Conservation (phyloP, 1,284 basidiomycete genomes). For the Cryptococcus amylolentus region DNA sequence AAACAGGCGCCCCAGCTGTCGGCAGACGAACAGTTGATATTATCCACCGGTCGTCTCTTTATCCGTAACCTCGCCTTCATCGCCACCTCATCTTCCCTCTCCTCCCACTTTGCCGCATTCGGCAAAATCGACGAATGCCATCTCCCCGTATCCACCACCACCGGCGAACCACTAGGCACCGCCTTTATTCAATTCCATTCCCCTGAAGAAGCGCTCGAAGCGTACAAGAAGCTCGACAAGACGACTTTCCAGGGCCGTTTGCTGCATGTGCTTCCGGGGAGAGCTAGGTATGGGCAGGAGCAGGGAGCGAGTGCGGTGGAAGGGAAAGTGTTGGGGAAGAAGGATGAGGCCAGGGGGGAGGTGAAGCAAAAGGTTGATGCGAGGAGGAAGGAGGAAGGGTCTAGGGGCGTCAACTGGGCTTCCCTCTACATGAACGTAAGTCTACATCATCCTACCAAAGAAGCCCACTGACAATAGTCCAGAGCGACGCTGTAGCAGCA, state of each 20-base stretch:
- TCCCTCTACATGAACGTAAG: conserved; percentile 96
- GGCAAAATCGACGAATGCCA: conserved; percentile 79
- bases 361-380: conserved; percentile 61
- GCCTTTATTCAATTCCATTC: conserved; percentile 77
- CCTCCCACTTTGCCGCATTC: conserved; percentile 64
- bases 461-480: neutral
- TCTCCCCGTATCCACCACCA: conserved; percentile 65
- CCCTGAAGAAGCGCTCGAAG: conserved; percentile 65
- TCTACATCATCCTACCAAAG: conserved; percentile 26
- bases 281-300: conserved; percentile 58
- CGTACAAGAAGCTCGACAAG: conserved; percentile 75
- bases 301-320: conserved; percentile 41
- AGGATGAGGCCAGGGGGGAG: conserved; percentile 59
- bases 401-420: conserved; percentile 91
- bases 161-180: conserved; percentile 67
- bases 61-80: conserved; percentile 86
- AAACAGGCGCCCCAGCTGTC: conserved; percentile 13
- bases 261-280: conserved; percentile 78
- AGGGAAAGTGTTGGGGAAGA: conserved; percentile 47
- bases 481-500: conserved; percentile 84
- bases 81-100: conserved; percentile 70
- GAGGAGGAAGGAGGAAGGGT: conserved; percentile 68
- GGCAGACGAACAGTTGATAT: conserved; percentile 60
- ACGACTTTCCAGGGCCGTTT: conserved; percentile 88
- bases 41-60: conserved; percentile 77